A percentile compares a stretch with the other conserved stretches of the same genome.
Conservation (phyloP, 352 stramenopile species). For the Phytophthora niederhauseri region DNA sequence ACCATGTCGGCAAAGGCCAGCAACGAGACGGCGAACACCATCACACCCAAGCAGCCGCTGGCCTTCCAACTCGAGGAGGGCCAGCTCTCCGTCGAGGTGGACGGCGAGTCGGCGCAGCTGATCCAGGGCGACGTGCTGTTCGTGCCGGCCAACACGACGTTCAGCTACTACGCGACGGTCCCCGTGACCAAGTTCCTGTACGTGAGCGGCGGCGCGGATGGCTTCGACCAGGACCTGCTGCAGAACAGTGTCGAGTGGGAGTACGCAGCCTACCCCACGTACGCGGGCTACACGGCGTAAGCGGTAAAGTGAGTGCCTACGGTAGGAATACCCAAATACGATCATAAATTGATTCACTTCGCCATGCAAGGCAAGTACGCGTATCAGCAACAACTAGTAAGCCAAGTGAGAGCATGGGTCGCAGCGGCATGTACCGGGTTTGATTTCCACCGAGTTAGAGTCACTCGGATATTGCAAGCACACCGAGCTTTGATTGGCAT, state of each 20-base stretch:
- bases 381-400: too few species aligned
- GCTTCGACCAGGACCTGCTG: constrained; percentile 53
- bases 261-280: constrained; percentile 51
- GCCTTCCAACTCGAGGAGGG: constrained; percentile 60
- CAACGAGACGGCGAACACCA: constrained; percentile 46
- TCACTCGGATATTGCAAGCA: too few species aligned
- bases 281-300: constrained; percentile 43
- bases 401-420: too few species aligned
- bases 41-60: constrained; percentile 52
- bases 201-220: constrained; percentile 51
- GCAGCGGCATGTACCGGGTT: too few species aligned
- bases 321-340: too few species aligned
- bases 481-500: not conserved
- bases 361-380: too few species aligned
- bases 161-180: constrained; percentile 56
- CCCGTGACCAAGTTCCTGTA: constrained; percentile 66
- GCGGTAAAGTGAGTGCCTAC: too few species aligned
- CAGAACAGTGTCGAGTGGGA: constrained; percentile 51
- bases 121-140: constrained; percentile 63
- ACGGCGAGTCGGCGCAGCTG: constrained; percentile 40
- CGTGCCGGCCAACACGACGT: constrained; percentile 46
- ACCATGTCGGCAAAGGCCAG: constrained; percentile 51
- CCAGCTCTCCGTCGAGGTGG: constrained; percentile 49
- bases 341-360: too few species aligned
- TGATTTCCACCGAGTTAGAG: too few species aligned